These are phyloP conservation scores for Cercophora newfieldiana DNA, from an alignment of 495 filamentous ascomycete species.

Conservation along the genomic window DNA sequence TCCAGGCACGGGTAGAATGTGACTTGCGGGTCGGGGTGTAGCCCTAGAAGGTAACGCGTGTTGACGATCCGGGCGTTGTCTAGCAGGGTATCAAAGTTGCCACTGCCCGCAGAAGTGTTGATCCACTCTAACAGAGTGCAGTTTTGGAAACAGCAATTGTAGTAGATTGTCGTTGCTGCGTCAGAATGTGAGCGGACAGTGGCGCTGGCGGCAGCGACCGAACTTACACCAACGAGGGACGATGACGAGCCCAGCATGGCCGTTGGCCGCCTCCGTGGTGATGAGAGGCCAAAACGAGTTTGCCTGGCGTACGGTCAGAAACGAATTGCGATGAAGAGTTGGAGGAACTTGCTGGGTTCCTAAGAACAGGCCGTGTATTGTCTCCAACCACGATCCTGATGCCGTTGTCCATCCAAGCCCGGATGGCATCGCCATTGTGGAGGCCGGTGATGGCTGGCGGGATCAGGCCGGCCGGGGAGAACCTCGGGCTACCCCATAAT, in stretches of 20 bases:
- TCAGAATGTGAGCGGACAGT: background rate
- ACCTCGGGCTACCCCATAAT: conserved; percentile 42
- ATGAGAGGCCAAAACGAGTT: conserved; percentile 59
- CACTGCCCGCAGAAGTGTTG: conserved; percentile 54
- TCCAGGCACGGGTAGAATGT: background rate
- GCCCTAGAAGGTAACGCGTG: conserved; percentile 55
- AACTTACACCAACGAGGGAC: conserved; percentile 55
- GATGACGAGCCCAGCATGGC: conserved; percentile 58
- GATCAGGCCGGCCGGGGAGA: conserved; percentile 56
- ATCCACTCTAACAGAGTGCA: conserved; percentile 64
- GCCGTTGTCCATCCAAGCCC: conserved; percentile 59
- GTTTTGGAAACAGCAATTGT: conserved; percentile 58
- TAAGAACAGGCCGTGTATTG: conserved; percentile 56
- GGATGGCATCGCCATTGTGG: conserved; percentile 63
- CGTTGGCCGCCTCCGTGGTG: conserved; percentile 51
- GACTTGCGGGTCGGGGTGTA: conserved; percentile 47
- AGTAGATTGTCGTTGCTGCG: conserved; percentile 61
- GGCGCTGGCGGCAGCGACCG: background rate
- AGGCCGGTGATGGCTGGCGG: conserved; percentile 65
- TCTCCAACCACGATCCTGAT: conserved; percentile 63
- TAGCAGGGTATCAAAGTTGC: conserved; percentile 51
- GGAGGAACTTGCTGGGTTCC: conserved; percentile 44
- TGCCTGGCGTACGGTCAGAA: conserved; percentile 8
- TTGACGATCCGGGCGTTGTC: conserved; percentile 51
- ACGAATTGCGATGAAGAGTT: background rate